A percentile compares a stretch with the other conserved stretches of the same genome.
Conservation (phyloP, 208 protist species). For the Trypanosomatidae sp. region DNA sequence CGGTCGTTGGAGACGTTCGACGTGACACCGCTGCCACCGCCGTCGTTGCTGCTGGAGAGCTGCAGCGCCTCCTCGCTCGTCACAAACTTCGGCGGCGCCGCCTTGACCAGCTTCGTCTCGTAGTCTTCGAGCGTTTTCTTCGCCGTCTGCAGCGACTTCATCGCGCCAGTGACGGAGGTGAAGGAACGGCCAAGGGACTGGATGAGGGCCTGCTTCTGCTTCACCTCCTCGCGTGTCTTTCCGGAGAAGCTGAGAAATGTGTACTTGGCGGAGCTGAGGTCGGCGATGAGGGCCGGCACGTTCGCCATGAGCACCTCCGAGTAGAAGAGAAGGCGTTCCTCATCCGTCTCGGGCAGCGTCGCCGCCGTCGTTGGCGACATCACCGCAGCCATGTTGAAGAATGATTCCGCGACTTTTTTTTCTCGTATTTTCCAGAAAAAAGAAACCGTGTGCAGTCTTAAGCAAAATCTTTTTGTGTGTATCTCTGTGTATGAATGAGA, state of each 20-base stretch:
- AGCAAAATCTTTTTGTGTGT: too few relatives aligned
- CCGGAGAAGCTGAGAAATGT: constrained; percentile 66
- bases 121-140: constrained; percentile 14
- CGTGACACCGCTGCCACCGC: too few relatives aligned
- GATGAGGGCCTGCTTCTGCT: constrained; percentile 58
- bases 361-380: neutral
- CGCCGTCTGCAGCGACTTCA: constrained; percentile 19
- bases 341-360: constrained; percentile 31
- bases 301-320: constrained; percentile 66
- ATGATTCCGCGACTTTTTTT: too few relatives aligned
- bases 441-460: neutral
- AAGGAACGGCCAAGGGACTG: constrained; percentile 54
- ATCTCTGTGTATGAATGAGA: too few relatives aligned
- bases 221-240: constrained; percentile 68
- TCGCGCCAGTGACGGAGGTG: constrained; percentile 30
- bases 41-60: neutral
- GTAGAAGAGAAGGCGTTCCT: constrained; percentile 57
- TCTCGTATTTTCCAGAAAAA: neutral
- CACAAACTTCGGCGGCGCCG: constrained; percentile 47
- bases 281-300: constrained; percentile 49
- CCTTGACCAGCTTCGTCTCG: constrained; percentile 47
- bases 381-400: neutral
- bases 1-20: too few relatives aligned
- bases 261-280: constrained; percentile 73
- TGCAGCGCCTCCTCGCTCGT: constrained; percentile 28